A percentile compares a stretch with the other conserved stretches of the same genome.
Conservation (phyloP, 2,329 filamentous ascomycete species). For the Periconia sp. region DNA sequence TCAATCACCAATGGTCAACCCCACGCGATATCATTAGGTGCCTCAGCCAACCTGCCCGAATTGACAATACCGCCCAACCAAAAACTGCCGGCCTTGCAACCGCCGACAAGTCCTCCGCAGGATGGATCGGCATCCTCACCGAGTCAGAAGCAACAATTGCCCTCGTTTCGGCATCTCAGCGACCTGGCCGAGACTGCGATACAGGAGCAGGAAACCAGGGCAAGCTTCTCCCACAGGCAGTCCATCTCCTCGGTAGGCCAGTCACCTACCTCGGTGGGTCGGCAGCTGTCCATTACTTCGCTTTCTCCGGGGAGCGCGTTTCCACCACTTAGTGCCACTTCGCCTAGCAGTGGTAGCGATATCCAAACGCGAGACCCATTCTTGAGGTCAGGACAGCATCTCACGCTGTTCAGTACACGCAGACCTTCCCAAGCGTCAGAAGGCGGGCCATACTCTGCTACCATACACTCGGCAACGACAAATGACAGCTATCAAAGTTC, state of each 20-base stretch:
- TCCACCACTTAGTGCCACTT: conserved; percentile 37
- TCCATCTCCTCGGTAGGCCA: conserved; percentile 44
- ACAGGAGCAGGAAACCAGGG: conserved; percentile 34
- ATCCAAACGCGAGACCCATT: conserved; percentile 37
- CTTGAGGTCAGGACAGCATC: conserved; percentile 34
- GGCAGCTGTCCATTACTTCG: conserved; percentile 41
- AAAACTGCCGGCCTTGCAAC: conserved; percentile 45
- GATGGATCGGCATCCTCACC: conserved; percentile 37
- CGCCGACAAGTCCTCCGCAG: conserved; percentile 35
- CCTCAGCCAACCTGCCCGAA: conserved; percentile 36
- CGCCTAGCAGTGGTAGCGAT: conserved; percentile 39
- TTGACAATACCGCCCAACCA: conserved; percentile 39
- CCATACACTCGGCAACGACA: conserved; percentile 37
- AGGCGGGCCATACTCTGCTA: conserved; percentile 37
- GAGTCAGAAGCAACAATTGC: conserved; percentile 35
- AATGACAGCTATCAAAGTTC: conserved; percentile 45
- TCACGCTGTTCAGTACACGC: conserved; percentile 34
- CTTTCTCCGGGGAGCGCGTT: conserved; percentile 39
- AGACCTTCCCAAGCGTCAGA: conserved; percentile 47
- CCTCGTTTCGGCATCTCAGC: conserved; percentile 40
- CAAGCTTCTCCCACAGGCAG: conserved; percentile 40
- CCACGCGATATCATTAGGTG: conserved; percentile 29
- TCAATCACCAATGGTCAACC: conserved; percentile 25
- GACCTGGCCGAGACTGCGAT: conserved; percentile 43
- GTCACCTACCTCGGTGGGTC: conserved; percentile 42